These are phyloP conservation scores for Aspergillus terreus DNA, from an alignment of 2,329 filamentous ascomycete species.

Conservation along the genomic window DNA sequence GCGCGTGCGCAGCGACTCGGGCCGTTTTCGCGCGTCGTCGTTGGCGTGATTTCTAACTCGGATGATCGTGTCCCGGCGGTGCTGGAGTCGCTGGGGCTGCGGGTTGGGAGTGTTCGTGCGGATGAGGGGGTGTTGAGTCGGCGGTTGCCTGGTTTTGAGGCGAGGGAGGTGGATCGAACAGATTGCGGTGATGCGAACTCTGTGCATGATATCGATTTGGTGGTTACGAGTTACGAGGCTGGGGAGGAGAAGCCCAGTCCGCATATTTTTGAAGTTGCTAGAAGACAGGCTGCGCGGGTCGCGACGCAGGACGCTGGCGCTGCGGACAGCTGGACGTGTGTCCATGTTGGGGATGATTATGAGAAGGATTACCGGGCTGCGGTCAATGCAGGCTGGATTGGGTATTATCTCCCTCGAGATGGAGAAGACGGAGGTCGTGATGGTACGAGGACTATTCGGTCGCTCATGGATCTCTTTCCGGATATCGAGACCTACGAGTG, in stretches of 20 bases:
- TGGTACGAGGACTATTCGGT: conserved; percentile 15
- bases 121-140: conserved; percentile 27
- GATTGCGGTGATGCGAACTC: not conserved
- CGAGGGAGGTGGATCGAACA: conserved; percentile 2
- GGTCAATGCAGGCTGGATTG: conserved; percentile 35
- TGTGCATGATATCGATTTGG: conserved; percentile 38
- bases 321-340: conserved; percentile 20
- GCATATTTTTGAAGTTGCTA: conserved; percentile 39
- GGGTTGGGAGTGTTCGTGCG: conserved; percentile 32
- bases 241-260: conserved; percentile 42
- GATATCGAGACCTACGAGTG: conserved; percentile 11
- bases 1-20: conserved; percentile 3
- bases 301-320: conserved; percentile 1
- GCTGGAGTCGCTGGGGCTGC: conserved; percentile 36
- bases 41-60: conserved; percentile 46
- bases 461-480: conserved; percentile 23
- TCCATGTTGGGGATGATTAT: conserved; percentile 46
- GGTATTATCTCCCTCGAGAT: conserved; percentile 28
- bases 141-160: conserved; percentile 20
- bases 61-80: conserved; percentile 42
- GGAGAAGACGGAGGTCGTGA: not conserved
- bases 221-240: conserved; percentile 46
- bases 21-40: conserved; percentile 32
- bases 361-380: conserved; percentile 41
- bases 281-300: conserved; percentile 25